Base-by-base conservation (phyloP, 2,329 filamentous ascomycete genomes). In the Aspergillus sergii region DNA sequence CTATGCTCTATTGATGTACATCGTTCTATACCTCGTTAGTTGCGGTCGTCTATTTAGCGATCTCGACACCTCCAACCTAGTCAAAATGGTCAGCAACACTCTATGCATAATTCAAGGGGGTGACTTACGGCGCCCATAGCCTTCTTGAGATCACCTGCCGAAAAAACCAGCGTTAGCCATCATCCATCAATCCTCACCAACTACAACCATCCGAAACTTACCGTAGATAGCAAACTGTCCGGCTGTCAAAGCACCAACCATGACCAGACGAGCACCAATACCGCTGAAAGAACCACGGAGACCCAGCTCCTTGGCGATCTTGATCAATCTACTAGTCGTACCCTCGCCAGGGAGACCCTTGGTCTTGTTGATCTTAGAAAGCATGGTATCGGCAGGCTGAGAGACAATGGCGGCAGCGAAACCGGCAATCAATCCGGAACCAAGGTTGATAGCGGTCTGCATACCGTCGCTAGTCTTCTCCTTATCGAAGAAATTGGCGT, bases 321-420 rank as follows among this genome's bases (percentile, higher is more conserved):
- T 95, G 85, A 94, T 85, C 76, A 96, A 83, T 80, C 92, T 90
- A 79, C 84, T 86, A 77, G 86, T 87, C 73, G 91, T 95, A 75
- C 92, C 88, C 85, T 96, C 91, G 85, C 92, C 92, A 69, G 92
- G 92, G 64, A 88, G 84, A 82, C 91, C 92, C 85, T 92, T 89
- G 82, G 91, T 92, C 90, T 95, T 95, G 90, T 96, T 96, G 86
- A 96, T 95, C 88, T 94, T 95, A 83, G 88, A 91, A 69, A 96
- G 89, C 92, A 96, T 96, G 77, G 92, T 96, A 81, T 96, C 92
- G 79, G 92, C 92, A 72, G 92, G 92, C 84, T 96, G 92, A 68
- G 92, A 96, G 78, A 96, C 87, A 73, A 94, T 79, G 77, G 92
- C 92, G 73, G 92, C 92, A 74, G 92, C 92, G 83, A 96, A 93